Conservation (phyloP, 2,329 filamentous ascomycete genomes). For the Cladosporium phlei region DNA sequence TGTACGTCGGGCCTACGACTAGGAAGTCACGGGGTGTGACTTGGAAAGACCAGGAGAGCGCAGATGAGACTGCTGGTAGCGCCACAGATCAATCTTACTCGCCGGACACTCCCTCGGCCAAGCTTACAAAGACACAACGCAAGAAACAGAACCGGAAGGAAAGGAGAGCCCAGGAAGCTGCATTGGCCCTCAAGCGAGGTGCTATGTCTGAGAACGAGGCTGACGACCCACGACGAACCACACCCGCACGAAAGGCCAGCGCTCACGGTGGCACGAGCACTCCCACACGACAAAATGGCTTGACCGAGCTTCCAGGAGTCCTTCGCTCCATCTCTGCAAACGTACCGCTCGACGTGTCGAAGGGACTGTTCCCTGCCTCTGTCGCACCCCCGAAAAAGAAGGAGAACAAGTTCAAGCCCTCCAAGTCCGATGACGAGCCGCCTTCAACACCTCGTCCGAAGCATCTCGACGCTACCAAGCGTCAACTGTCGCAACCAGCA, state of each 20-base stretch:
- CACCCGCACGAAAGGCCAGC: slow-evolving; percentile 36
- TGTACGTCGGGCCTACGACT: slow-evolving; percentile 19
- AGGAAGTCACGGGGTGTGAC: slow-evolving; percentile 9
- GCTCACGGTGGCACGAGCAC: slow-evolving; percentile 22
- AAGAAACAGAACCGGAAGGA: slow-evolving; percentile 34
- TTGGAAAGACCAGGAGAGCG: slow-evolving; percentile 13
- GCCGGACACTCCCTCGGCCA: slow-evolving; percentile 15
- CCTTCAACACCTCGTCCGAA: slow-evolving; percentile 4
- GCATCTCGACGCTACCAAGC: slow-evolving; percentile 6
- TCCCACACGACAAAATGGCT: slow-evolving; percentile 1
- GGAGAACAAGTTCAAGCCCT: slow-evolving; percentile 6
- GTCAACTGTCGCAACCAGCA: slow-evolving; percentile 5
- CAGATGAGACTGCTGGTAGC: slow-evolving; percentile 22
- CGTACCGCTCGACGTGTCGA: background rate
- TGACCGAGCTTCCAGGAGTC: background rate
- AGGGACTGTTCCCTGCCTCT: slow-evolving; percentile 8
- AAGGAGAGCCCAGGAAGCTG: slow-evolving; percentile 23
- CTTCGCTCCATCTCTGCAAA: background rate
- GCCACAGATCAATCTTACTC: slow-evolving; percentile 19
- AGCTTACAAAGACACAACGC: slow-evolving; percentile 33
- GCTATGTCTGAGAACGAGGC: slow-evolving; percentile 33
- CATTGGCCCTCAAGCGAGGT: slow-evolving; percentile 23
- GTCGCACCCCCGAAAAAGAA: slow-evolving; percentile 9
- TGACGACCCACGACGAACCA: slow-evolving; percentile 23
- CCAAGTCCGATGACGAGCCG: background rate